Evolutionary conservation across 768 basidiomycete genomes (phyloP), one percentile per base, ranked within the genome.

Genomic region (Termitomyces sp.): DNA sequence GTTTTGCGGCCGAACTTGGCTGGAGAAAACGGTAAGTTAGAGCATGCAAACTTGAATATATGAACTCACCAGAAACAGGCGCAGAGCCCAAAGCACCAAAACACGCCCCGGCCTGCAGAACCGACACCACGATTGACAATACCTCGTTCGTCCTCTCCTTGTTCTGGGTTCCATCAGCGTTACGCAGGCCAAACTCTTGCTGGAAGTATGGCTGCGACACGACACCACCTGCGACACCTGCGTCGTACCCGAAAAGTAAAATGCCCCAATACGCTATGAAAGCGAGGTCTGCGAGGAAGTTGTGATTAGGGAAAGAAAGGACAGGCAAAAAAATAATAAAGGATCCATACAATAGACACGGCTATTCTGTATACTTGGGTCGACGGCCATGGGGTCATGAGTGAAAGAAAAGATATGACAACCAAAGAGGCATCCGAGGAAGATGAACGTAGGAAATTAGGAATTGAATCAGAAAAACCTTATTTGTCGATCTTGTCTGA

Each of bases 81-180:
- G 89, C 88, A 66, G 86, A 88, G 13, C 82, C 80, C 16, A 96
- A 70, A 6, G 92, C 90, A 52, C 93, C 93, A 68, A 94, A 94
- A 80, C 94, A 93, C 0, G 91, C 91, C 8, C 92, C 92, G 3
- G 87, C 91, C 70, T 95, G 93, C 7, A 95, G 80, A 7, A 94
- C 90, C 4, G 93, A 91, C 20, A 94, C 94, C 42, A 96, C 88
- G 63, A 90, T 91, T 42, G 89, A 88, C 0, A 86, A 87, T 32
- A 94, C 78, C 11, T 77, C 74, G 57, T 88, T 81, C 24, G 67
- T 66, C 45, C 70, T 71, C 48, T 65, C 65, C 18, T 53, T 20
- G 69, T 59, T 59, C 39, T 45, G 52, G 40, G 51, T 53, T 28
- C 58, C 58, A 33, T 59, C 51, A 9, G 50, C n/a, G 20, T 80